Conservation (phyloP, 805 yeast genomes). For the Metschnikowia baotianmanensis region DNA sequence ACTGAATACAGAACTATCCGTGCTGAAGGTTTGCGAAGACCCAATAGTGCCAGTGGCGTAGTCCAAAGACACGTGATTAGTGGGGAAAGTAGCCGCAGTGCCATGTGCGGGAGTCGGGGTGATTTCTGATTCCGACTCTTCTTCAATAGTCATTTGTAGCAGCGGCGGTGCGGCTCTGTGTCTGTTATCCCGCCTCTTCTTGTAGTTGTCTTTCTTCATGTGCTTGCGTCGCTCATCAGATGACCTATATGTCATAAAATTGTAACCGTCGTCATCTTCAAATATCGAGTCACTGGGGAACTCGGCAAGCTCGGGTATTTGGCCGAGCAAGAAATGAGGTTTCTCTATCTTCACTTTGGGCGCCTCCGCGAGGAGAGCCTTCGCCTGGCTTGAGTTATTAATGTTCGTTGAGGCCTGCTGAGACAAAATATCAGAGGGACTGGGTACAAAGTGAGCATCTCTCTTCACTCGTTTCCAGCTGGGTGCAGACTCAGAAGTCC, state of each 20-base stretch:
- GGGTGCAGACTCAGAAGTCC: not conserved
- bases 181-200: constrained; percentile 3
- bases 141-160: constrained; percentile 16
- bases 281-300: constrained; percentile 9
- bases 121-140: constrained; percentile 16
- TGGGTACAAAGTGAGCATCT: not conserved
- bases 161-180: constrained; percentile 6
- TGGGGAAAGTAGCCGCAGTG: constrained; percentile 3
- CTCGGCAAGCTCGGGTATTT: constrained; percentile 6
- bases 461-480: constrained; percentile 8
- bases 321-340: not conserved
- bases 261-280: constrained; percentile 22
- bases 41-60: constrained; percentile 12
- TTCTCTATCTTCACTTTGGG: constrained; percentile 1
- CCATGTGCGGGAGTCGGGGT: constrained; percentile 12
- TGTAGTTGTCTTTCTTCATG: not conserved
- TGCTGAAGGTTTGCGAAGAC: constrained; percentile 8
- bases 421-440: not conserved
- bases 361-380: not conserved
- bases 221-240: constrained; percentile 3
- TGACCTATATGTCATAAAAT: constrained; percentile 12
- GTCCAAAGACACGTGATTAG: constrained; percentile 8
- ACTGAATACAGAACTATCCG: constrained; percentile 12
- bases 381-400: not conserved
- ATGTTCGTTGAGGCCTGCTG: not conserved